Conservation (phyloP, 805 yeast species). For the Pichia insulana region DNA sequence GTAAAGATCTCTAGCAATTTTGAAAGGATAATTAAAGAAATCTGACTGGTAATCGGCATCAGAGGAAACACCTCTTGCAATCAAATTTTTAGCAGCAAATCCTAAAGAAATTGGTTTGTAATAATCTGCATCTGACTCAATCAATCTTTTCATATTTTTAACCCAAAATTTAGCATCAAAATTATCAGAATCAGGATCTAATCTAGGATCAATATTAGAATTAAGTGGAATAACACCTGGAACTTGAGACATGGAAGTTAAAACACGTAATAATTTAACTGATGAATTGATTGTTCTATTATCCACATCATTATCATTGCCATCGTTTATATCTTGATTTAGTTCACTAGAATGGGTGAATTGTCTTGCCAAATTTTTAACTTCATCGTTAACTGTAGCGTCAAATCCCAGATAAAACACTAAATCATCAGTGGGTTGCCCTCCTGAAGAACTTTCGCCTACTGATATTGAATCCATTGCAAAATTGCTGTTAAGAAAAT, state of each 20-base stretch:
- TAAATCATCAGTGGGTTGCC: too few relatives aligned
- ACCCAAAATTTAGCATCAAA: constrained; percentile 62
- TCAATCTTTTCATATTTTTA: constrained; percentile 48
- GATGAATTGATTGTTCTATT: not conserved
- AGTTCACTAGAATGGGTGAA: constrained; percentile 19
- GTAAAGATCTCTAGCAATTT: constrained; percentile 23
- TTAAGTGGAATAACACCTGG: constrained; percentile 38
- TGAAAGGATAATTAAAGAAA: constrained; percentile 35
- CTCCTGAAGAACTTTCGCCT: too few relatives aligned
- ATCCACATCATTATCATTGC: too few relatives aligned
- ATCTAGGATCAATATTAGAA: constrained; percentile 27
- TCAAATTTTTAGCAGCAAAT: constrained; percentile 46
- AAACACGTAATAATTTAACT: constrained; percentile 23
- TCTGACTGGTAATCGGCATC: constrained; percentile 63
- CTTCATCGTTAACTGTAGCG: constrained; percentile 23
- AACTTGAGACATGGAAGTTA: constrained; percentile 44
- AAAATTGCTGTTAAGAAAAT: too few relatives aligned
- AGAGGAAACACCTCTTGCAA: constrained; percentile 58
- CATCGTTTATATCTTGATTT: not conserved
- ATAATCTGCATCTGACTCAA: constrained; percentile 48
- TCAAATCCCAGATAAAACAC: constrained; percentile 28
- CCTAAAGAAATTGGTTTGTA: constrained; percentile 56
- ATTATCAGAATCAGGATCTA: constrained; percentile 52
- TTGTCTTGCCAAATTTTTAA: constrained; percentile 36
- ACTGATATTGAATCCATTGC: too few relatives aligned